These are phyloP conservation scores for Pittosporum tobira DNA, from an alignment of 129 eudicot species.

Conservation along the genomic window DNA sequence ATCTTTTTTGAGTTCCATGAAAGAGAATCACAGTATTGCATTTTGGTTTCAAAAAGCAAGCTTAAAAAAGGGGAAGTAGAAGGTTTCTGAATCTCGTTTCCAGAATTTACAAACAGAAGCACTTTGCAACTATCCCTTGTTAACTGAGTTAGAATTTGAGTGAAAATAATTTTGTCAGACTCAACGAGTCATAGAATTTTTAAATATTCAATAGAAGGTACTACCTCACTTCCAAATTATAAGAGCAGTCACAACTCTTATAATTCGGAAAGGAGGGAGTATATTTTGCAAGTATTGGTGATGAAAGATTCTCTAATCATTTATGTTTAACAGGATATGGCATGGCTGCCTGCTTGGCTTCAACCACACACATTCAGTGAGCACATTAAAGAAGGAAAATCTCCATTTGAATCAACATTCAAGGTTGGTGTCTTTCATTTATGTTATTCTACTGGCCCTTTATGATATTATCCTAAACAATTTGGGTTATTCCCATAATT, in stretches of 20 bases:
- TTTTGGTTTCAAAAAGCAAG: too few relatives aligned
- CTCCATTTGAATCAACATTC: conserved; percentile 7
- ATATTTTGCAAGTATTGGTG: not conserved
- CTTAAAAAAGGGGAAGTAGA: too few relatives aligned
- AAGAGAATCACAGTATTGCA: too few relatives aligned
- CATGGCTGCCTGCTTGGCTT: conserved; percentile 87
- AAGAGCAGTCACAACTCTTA: too few relatives aligned
- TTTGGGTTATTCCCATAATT: not conserved
- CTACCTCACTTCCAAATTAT: too few relatives aligned
- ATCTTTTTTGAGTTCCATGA: too few relatives aligned
- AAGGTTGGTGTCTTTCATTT: conserved; percentile 10
- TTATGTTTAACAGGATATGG: conserved; percentile 39
- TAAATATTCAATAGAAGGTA: not conserved
- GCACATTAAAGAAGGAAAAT: conserved; percentile 14
- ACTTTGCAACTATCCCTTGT: too few relatives aligned
- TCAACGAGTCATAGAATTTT: too few relatives aligned
- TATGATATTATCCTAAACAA: not conserved
- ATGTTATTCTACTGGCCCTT: not conserved
- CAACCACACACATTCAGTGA: conserved; percentile 35
- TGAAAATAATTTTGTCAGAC: not conserved
- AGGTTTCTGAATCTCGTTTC: too few relatives aligned
- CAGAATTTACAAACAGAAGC: too few relatives aligned
- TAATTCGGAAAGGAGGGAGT: too few relatives aligned
- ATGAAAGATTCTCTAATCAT: not conserved
- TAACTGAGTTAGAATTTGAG: too few relatives aligned